Percentiles rank a stretch among this genome's conserved stretches.
Evolutionary conservation across 345 rosid genomes (phyloP).

Genomic region (Aethionema arabicum): DNA sequence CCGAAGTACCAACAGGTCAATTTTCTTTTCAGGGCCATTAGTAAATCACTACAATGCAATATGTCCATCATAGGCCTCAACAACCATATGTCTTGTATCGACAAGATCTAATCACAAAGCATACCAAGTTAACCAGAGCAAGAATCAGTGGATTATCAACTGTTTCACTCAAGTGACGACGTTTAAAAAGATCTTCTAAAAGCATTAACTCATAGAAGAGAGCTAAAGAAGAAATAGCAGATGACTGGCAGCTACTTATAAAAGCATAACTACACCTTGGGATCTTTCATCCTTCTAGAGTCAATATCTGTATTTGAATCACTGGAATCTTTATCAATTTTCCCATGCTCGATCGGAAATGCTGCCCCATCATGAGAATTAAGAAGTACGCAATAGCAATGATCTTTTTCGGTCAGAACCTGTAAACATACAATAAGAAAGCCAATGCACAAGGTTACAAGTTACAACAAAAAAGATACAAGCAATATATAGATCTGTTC

Average conservation of each 20-base stretch:
- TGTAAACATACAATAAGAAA: conserved; percentile 38
- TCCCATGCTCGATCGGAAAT: conserved; percentile 63
- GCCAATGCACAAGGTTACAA: conserved; percentile 15
- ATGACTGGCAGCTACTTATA: conserved; percentile 3
- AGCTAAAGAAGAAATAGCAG: not conserved
- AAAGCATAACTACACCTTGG: conserved; percentile 63
- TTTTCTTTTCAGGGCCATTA: not conserved
- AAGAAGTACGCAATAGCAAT: conserved; percentile 92
- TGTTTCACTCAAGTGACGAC: not conserved
- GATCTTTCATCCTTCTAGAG: conserved; percentile 46
- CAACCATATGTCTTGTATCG: not conserved
- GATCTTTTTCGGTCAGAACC: conserved; percentile 86
- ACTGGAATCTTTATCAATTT: conserved; percentile 48
- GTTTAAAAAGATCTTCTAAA: not conserved
- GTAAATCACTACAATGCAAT: conserved; percentile 3
- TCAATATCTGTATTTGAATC: conserved; percentile 37
- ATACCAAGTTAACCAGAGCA: not conserved
- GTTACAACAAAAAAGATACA: not conserved
- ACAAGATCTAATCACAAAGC: not conserved
- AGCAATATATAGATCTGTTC: not conserved
- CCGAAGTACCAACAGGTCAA: conserved; percentile 22
- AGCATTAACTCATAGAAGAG: conserved; percentile 14
- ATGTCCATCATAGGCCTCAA: not conserved
- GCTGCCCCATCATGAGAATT: conserved; percentile 95
- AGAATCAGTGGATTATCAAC: not conserved